Percentiles rank a stretch among this genome's conserved stretches.
These are phyloP conservation scores for Mediolabrus comicus DNA, from an alignment of 108 stramenopile genomes.

Conservation along the genomic window DNA sequence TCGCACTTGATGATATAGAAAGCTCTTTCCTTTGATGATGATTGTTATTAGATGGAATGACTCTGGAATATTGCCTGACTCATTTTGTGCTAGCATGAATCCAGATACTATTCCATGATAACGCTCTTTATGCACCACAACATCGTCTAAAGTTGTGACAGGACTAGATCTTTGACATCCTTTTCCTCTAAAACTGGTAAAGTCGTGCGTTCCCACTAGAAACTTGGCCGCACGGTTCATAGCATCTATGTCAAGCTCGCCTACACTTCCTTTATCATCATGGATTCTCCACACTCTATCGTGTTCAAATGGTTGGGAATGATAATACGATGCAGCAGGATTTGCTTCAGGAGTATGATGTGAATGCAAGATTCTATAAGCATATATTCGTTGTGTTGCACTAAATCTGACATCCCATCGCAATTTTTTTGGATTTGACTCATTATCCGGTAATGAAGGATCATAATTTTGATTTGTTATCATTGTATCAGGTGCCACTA, in stretches of 20 bases:
- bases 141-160: constrained; percentile 61
- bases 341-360: constrained; percentile 13
- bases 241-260: constrained; percentile 51
- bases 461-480: constrained; percentile 42
- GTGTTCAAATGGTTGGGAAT: constrained; percentile 68
- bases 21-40: constrained; percentile 63
- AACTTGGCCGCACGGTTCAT: constrained; percentile 65
- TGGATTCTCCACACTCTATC: constrained; percentile 73
- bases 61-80: constrained; percentile 10
- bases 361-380: constrained; percentile 67
- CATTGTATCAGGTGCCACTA: constrained; percentile 21
- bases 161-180: constrained; percentile 67
- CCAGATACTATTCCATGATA: constrained; percentile 28
- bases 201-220: constrained; percentile 77
- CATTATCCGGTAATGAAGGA: constrained; percentile 30
- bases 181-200: constrained; percentile 73
- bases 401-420: constrained; percentile 84
- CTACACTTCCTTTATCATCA: constrained; percentile 8
- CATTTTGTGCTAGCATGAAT: constrained; percentile 17
- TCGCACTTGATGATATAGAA: constrained; percentile 82
- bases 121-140: constrained; percentile 30
- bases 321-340: constrained; percentile 14
- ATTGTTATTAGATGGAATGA: constrained; percentile 60
- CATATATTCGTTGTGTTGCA: constrained; percentile 73
- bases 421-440: constrained; percentile 42